phyloP scores from a whole-genome alignment of 176 grass and related monocot species.

The Ananas comosus region DNA sequence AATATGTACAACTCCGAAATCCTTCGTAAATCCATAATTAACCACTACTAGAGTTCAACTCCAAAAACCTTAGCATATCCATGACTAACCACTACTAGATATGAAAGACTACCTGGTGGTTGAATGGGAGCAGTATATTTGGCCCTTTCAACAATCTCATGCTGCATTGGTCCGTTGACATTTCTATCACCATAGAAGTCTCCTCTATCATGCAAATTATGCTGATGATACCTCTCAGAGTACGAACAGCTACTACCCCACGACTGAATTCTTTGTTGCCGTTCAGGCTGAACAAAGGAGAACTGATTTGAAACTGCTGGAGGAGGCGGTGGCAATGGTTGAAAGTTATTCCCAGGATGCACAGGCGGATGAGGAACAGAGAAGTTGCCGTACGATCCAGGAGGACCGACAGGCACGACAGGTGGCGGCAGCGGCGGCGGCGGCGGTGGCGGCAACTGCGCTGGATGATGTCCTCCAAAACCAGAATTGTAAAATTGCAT shows the following conservation, averaged over 20 bases:
- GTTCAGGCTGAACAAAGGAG: slow-evolving; percentile 48
- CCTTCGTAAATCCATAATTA: background rate
- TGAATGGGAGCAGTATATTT: slow-evolving; percentile 39
- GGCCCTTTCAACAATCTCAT: slow-evolving; percentile 39
- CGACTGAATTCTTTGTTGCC: slow-evolving; percentile 42
- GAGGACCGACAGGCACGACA: slow-evolving; percentile 19
- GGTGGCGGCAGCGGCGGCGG: slow-evolving; percentile 26
- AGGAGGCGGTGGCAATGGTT: slow-evolving; percentile 45
- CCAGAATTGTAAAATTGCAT: slow-evolving; percentile 42
- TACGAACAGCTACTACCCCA: slow-evolving; percentile 38
- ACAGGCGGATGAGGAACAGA: slow-evolving; percentile 27
- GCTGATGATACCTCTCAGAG: slow-evolving; percentile 43
- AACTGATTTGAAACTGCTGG: slow-evolving; percentile 53
- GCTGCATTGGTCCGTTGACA: slow-evolving; percentile 52
- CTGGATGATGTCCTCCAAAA: slow-evolving; percentile 30
- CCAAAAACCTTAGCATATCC: background rate
- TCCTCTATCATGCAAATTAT: slow-evolving; percentile 42
- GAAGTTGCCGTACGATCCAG: slow-evolving; percentile 28
- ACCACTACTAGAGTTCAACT: background rate
- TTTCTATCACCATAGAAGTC: slow-evolving; percentile 26
- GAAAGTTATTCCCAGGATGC: slow-evolving; percentile 67
- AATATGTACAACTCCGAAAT: too few species aligned
- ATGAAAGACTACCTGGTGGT: slow-evolving; percentile 33
- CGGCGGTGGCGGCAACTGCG: slow-evolving; percentile 43
- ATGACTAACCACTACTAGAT: slow-evolving; percentile 5